Evolutionary conservation across 441 rosid genomes (phyloP).

Genomic region (Erodium texanum): DNA sequence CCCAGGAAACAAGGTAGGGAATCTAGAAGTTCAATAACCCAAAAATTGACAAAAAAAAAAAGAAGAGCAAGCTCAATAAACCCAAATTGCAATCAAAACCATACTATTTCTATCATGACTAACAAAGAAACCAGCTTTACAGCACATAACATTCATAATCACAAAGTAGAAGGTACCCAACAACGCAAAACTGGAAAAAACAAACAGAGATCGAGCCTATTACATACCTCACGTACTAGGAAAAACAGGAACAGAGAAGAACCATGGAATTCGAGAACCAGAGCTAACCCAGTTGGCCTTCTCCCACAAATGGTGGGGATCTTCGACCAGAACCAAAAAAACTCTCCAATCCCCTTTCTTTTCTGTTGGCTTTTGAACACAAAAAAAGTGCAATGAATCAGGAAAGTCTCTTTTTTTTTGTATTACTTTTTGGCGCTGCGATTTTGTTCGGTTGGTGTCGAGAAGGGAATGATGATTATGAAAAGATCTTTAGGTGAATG

Average conservation of each 20-base stretch:
- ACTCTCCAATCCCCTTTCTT: conserved; percentile 7
- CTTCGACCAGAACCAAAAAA: conserved; percentile 20
- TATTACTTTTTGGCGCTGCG: background rate
- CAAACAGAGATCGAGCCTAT: background rate
- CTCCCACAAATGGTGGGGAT: conserved; percentile 21
- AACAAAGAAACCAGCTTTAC: background rate
- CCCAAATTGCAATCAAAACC: background rate
- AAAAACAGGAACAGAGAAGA: background rate
- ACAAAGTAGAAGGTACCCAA: background rate
- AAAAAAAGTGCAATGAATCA: conserved; percentile 23
- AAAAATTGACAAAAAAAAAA: background rate
- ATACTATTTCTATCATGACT: conserved; percentile 15
- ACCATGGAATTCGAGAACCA: conserved; percentile 20
- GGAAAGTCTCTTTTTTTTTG: background rate
- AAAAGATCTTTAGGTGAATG: conserved; percentile 16
- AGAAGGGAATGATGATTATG: conserved; percentile 15
- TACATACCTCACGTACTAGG: background rate
- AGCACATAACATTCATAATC: background rate
- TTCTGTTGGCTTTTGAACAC: background rate
- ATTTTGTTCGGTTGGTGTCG: conserved; percentile 20
- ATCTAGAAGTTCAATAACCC: background rate
- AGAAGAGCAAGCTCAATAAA: background rate
- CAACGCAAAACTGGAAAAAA: background rate
- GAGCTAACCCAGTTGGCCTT: conserved; percentile 24
- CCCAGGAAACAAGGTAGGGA: background rate